Percentiles rank a stretch among this genome's conserved stretches.
These are phyloP conservation scores for Ploettnerulaceae sp. DNA, from an alignment of 2,329 filamentous ascomycete species.

Conservation along the genomic window DNA sequence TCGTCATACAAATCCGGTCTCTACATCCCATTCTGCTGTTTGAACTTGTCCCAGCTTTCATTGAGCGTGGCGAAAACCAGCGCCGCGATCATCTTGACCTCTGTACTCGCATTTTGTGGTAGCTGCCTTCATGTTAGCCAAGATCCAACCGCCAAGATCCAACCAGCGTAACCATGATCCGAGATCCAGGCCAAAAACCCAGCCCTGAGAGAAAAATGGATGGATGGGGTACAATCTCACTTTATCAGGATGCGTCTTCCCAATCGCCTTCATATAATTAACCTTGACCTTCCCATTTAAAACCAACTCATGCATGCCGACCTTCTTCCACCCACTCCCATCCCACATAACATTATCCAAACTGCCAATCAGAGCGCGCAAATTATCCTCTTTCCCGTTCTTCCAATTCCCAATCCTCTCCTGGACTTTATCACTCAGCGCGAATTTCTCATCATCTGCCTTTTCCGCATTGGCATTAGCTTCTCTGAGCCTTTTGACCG, in stretches of 20 bases:
- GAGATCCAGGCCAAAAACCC: not conserved
- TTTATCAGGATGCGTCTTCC: constrained; percentile 98
- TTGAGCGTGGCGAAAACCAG: constrained; percentile 64
- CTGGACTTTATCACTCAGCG: constrained; percentile 79
- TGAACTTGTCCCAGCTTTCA: constrained; percentile 71
- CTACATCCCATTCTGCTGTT: constrained; percentile 60
- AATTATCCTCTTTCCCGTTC: constrained; percentile 86
- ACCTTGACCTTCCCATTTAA: constrained; percentile 95
- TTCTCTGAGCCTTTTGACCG: constrained; percentile 74
- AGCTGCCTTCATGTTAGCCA: constrained; percentile 42
- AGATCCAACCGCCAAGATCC: not conserved
- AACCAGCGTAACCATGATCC: too few species aligned
- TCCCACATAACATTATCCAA: constrained; percentile 89
- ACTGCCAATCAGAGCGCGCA: constrained; percentile 81
- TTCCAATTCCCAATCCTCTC: constrained; percentile 76
- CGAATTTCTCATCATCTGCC: constrained; percentile 90
- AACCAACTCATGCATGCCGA: constrained; percentile 88
- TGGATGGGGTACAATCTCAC: constrained; percentile 47
- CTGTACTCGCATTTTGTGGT: constrained; percentile 58
- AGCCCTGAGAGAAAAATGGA: not conserved
- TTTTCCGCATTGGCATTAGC: constrained; percentile 82
- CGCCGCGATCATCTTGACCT: constrained; percentile 60
- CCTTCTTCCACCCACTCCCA: constrained; percentile 91
- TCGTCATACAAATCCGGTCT: not conserved
- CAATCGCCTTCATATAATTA: constrained; percentile 98